Base-by-base conservation (phyloP, 176 grass and related monocot species). In the Carex scoparia region DNA sequence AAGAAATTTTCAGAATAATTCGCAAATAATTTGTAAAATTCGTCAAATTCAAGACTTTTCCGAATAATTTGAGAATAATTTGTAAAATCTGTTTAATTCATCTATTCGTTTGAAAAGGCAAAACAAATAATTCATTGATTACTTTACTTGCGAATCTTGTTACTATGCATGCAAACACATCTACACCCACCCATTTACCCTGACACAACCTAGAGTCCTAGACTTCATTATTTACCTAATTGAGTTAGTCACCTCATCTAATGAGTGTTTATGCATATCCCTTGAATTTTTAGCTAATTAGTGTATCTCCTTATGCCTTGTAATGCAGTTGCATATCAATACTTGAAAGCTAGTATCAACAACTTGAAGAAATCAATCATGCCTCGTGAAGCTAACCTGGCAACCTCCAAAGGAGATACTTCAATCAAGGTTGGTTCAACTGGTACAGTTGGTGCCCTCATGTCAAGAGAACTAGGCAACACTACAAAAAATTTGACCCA, bases 391-490 rank as follows among this genome's bases (percentile, higher is more conserved):
- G 7, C 67, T 6, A 77, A 88, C 77, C 30, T 74, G 60, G 78
- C 71, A 86, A 89, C 87, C 81, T 87, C 46, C 42, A 68, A 83
- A 49, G 73, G 87, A 80, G 10, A 77, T 64, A 54, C 18, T 40
- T 2, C 37, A 31, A 80, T 99, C 58, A 91, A 87, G 31, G 87
- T 99, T 18, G 96, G 96, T 19, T 89, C 93, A 37, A 99, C 88
- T 0, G 96, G 96, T 58, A 99, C 91, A 54, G 89, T 99, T 14
- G 90, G 89, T 30, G 90, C 89, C 13, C 91, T 99, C 55, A 94
- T 99, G 90, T 90, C 87, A 37, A 89, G 87, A 53, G 96, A 99
- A n/a, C 31, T 99, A 53, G 87, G 91, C 23, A 30, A 89, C 59
- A 81, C 18, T 30, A 28, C 37, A 3, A 86, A 91, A 75, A 84